Percentiles rank a stretch among this genome's conserved stretches.
These are phyloP conservation scores for Xylariaceae sp. DNA, from an alignment of 2,329 filamentous ascomycete species.

Conservation along the genomic window DNA sequence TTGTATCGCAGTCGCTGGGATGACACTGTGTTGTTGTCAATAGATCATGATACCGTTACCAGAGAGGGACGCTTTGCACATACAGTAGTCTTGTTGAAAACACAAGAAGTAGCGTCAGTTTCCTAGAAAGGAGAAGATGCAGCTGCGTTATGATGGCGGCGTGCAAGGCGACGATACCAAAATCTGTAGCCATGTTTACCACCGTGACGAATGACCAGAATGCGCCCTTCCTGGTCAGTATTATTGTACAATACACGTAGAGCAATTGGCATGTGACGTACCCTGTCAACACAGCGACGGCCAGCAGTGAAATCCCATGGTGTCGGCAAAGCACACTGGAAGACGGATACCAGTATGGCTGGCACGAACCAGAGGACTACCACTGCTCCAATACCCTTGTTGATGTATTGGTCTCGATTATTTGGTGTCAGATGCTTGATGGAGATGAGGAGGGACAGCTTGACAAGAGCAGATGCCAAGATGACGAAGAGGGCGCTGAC, in stretches of 20 bases:
- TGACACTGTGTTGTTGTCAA: no score
- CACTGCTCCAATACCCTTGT: constrained; percentile 12
- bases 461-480: constrained; percentile 20
- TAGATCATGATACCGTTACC: no score
- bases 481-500: constrained; percentile 21
- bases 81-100: no score
- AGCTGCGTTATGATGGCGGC: no score
- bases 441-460: constrained; percentile 22
- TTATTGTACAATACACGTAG: no score
- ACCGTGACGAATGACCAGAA: constrained; percentile 17
- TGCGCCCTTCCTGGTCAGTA: constrained; percentile 4
- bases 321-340: constrained; percentile 21
- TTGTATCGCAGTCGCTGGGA: constrained; percentile 8
- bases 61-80: no score
- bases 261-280: background rate
- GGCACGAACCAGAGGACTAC: constrained; percentile 20
- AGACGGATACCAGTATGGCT: constrained; percentile 16
- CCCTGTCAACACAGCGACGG: constrained; percentile 19
- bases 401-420: constrained; percentile 12
- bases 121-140: no score
- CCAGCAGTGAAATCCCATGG: constrained; percentile 23
- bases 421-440: constrained; percentile 21
- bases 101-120: no score
- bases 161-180: no score
- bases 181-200: background rate